A percentile compares a stretch with the other conserved stretches of the same genome.
phyloP scores from a whole-genome alignment of 352 stramenopile species.

The Saprolegnia diclina region DNA sequence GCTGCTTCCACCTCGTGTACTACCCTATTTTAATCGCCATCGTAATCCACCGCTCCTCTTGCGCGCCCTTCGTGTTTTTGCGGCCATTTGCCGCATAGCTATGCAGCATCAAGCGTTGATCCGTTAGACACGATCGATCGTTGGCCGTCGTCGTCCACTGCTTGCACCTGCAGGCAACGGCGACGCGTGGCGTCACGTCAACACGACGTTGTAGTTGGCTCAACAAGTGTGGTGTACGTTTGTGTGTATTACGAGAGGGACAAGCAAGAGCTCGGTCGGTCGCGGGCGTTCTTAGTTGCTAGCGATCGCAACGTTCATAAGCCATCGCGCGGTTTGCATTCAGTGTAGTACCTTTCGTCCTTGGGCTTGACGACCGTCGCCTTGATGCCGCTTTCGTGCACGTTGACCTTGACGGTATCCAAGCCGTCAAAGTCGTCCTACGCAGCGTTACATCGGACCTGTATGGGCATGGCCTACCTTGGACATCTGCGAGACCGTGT shows the following conservation, averaged over 20 bases:
- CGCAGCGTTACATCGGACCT: constrained; percentile 2
- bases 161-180: too few species aligned
- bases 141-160: too few species aligned
- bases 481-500: constrained; percentile 78
- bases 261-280: too few species aligned
- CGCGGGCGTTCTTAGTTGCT: background rate
- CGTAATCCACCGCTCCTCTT: constrained; percentile 2
- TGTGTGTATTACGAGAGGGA: too few species aligned
- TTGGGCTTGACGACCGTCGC: constrained; percentile 39
- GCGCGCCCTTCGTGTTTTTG: background rate
- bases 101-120: background rate
- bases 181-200: too few species aligned
- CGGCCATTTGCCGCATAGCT: background rate
- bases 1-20: constrained; percentile 3
- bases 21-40: constrained; percentile 19
- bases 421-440: constrained; percentile 80
- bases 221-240: too few species aligned
- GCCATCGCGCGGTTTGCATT: background rate
- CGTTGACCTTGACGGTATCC: constrained; percentile 73
- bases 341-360: constrained; percentile 18
- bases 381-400: constrained; percentile 74
- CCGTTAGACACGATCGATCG: too few species aligned
- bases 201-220: too few species aligned
- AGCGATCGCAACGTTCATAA: background rate
- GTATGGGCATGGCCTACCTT: constrained; percentile 39